Evolutionary conservation across 108 stramenopile species (phyloP).

Genomic region (Pinguiococcus pyrenoidosus): DNA sequence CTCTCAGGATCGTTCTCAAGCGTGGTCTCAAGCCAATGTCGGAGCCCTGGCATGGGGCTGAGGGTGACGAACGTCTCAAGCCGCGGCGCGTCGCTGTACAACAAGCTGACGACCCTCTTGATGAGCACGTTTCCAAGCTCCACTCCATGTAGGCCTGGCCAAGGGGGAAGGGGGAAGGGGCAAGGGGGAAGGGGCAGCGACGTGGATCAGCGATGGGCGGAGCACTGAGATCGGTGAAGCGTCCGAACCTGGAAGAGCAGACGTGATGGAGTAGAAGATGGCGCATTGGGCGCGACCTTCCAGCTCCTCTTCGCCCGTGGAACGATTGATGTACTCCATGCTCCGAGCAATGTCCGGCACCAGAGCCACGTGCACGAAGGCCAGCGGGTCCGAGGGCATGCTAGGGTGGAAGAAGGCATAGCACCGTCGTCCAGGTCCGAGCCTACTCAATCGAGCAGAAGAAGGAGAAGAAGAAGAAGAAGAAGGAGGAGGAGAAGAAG

Average conservation of each 20-base stretch:
- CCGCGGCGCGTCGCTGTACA: constrained; percentile 31
- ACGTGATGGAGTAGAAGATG: constrained; percentile 84
- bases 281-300: constrained; percentile 46
- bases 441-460: no score
- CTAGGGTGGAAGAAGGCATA: constrained; percentile 79
- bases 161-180: constrained; percentile 13
- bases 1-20: no score
- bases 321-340: constrained; percentile 40
- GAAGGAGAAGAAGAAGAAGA: no score
- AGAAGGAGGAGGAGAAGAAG: no score
- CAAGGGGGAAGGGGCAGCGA: no score
- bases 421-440: constrained; percentile 60
- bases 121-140: constrained; percentile 75
- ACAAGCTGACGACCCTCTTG: constrained; percentile 48
- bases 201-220: no score
- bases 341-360: constrained; percentile 40
- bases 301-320: neutral
- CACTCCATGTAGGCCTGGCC: constrained; percentile 61
- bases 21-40: constrained; percentile 47
- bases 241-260: constrained; percentile 20
- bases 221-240: no score
- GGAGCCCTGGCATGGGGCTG: constrained; percentile 69
- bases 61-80: constrained; percentile 63
- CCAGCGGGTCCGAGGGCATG: constrained; percentile 61
- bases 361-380: constrained; percentile 75